Evolutionary conservation across 768 basidiomycete species (phyloP).

Genomic region (Floccularia luteovirens): DNA sequence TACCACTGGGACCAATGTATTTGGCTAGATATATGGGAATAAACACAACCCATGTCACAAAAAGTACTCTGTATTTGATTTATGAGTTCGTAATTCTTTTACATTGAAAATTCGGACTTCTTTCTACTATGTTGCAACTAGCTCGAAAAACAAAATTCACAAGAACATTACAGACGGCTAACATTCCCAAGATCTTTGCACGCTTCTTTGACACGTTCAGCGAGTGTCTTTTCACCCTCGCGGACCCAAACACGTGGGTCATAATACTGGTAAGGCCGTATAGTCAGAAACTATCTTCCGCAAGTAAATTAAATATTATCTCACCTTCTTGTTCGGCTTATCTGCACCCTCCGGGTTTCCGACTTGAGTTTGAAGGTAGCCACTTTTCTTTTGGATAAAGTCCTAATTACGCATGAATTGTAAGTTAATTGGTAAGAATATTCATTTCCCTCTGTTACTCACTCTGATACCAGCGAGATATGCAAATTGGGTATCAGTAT

Average conservation of each 20-base stretch:
- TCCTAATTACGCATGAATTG: conserved; percentile 36
- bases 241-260: conserved; percentile 98
- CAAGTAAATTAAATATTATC: conserved; percentile 1
- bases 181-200: conserved; percentile 79
- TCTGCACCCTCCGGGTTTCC: conserved; percentile 96
- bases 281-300: background rate
- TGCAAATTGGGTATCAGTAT: conserved; percentile 91
- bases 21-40: no score
- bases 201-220: conserved; percentile 86
- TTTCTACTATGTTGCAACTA: no score
- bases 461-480: conserved; percentile 83
- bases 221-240: conserved; percentile 93
- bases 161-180: conserved; percentile 18
- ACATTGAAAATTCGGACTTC: no score
- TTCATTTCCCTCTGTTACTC: conserved; percentile 13
- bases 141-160: no score
- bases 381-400: conserved; percentile 81
- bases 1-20: no score
- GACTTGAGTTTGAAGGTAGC: conserved; percentile 84
- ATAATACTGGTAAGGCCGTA: conserved; percentile 50
- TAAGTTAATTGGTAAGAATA: background rate
- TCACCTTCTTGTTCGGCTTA: conserved; percentile 98
- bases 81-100: no score
- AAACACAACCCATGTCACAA: no score
- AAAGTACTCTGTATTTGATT: no score